Base-by-base conservation (phyloP, 306 rosid genomes). In the Ziziphus jujuba region DNA sequence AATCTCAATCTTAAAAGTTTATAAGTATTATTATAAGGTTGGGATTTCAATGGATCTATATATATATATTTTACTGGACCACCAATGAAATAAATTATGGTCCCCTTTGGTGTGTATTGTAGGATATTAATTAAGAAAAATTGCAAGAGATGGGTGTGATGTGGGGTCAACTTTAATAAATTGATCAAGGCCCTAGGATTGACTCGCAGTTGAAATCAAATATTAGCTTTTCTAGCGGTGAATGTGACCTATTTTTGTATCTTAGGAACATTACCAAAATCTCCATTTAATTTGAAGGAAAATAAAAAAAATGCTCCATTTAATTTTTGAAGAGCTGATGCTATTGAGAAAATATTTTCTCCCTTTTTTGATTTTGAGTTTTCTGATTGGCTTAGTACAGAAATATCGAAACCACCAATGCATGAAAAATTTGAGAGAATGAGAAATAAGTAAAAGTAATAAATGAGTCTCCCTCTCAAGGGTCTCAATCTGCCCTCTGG, bases 401-500 rank as follows among this genome's bases (percentile, higher is more conserved):
- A 66, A 34, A 8, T 55, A 58, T 28, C 4, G 48, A 51, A 43
- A 63, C 64, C 9, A 49, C 70, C 72, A 48, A 62, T 40, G 33
- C 67, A 55, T 9, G 61, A 63, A 58, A 38, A 23, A 3, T 11
- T 40, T 12, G 1, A 20, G 35, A 44, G 9, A 45, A 8, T 6
- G 9, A 52, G 33, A 28, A 56, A 24, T 12, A 44, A 21, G 62
- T 48, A 47, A 14, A 20, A 20, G 54, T 25, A 66, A 65, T 70
- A 49, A 60, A 58, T 65, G 74, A 31, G 36, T 43, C 75, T 55
- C 50, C 47, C 67, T 23, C 64, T 23, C 64, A 69, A 59, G 63
- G 64, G 82, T 84, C 78, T 58, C 77, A 64, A 66, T 84, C 84
- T 36, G 60, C 55, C 16, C 65, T 34, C 51, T 80, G 90, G 73